Conservation (phyloP, 805 yeast species). For the Candida wancherniae region DNA sequence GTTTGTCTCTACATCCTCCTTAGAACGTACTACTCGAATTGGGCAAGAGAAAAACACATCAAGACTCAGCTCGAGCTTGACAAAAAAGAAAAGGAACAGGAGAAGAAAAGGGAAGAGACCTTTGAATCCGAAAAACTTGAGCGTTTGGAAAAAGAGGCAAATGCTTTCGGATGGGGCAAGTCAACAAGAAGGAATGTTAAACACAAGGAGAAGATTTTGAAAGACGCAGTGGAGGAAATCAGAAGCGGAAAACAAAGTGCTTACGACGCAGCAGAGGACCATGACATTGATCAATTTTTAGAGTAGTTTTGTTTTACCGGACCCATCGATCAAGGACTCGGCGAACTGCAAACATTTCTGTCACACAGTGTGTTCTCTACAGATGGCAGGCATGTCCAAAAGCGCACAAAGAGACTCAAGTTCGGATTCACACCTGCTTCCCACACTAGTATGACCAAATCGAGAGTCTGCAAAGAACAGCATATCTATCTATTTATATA, state of each 20-base stretch:
- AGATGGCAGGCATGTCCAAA: no score
- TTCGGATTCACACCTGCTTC: no score
- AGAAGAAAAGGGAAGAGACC: constrained; percentile 30
- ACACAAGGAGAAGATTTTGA: constrained; percentile 49
- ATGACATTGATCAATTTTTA: constrained; percentile 63
- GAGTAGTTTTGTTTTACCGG: constrained; percentile 27
- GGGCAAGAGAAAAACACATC: constrained; percentile 52
- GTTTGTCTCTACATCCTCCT: constrained; percentile 58
- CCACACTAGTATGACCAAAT: no score
- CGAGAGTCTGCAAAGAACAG: no score
- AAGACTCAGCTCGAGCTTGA: constrained; percentile 45
- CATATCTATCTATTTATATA: no score
- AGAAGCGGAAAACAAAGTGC: constrained; percentile 43
- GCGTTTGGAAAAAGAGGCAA: constrained; percentile 34
- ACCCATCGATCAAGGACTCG: no score
- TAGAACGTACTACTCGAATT: constrained; percentile 53
- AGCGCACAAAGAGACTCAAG: no score
- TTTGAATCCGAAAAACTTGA: constrained; percentile 27
- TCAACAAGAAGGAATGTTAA: constrained; percentile 58
- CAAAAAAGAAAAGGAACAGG: constrained; percentile 35
- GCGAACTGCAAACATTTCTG: no score
- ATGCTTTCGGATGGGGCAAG: constrained; percentile 76
- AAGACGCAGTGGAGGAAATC: constrained; percentile 37
- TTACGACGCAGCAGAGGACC: constrained; percentile 50
- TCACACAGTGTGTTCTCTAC: no score